Evolutionary conservation across 2,329 filamentous ascomycete species (phyloP), one percentile per base, ranked within the genome.

Genomic region (Rachicladosporium sp.): DNA sequence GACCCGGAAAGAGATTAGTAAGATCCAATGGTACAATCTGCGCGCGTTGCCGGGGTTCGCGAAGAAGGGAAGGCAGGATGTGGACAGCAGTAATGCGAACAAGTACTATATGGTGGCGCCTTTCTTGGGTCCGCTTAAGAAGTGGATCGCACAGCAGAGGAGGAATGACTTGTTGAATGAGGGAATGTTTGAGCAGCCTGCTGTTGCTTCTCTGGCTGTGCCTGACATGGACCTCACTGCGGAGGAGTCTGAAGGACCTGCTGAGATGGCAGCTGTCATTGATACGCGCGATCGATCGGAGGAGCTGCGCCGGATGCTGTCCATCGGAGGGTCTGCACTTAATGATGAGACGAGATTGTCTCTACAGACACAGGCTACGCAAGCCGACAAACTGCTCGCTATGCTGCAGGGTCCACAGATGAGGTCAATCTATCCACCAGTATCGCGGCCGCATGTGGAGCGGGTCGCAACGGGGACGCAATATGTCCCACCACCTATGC

Each of bases 101-200:
- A 95, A 89, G 55, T 96, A 95, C 59, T 98, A 95, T 63, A 95
- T 96, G 85, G 91, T 98, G 11, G 87, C 87, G 0, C 88, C 89
- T 0, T 98, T 98, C 56, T 68, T 96, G 40, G 78, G 78, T 1
- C 82, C 78, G 4, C 63, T 98, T 36, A 88, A 86, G 61, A 86
- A 85, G 58, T 96, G 88, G 88, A 86, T 96, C 35, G 68, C 77
- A n/a, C 75, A 81, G 47, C 85, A 93, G 62, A 81, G 76, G 66
- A 87, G 80, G 62, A 69, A 73, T n/a, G 82, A 84, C 50, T 12
- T 46, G 8, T 38, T 43, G 21, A 32, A 40, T n/a, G 47, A 54
- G 10, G 45, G 44, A 2, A 33, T 29, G 9, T 36, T 38, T 1
- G 41, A 43, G 27, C 40, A 43, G 30, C 40, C 10, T 33, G 35